phyloP scores from a whole-genome alignment of 2,329 filamentous ascomycete species.

The Saccharata proteae region DNA sequence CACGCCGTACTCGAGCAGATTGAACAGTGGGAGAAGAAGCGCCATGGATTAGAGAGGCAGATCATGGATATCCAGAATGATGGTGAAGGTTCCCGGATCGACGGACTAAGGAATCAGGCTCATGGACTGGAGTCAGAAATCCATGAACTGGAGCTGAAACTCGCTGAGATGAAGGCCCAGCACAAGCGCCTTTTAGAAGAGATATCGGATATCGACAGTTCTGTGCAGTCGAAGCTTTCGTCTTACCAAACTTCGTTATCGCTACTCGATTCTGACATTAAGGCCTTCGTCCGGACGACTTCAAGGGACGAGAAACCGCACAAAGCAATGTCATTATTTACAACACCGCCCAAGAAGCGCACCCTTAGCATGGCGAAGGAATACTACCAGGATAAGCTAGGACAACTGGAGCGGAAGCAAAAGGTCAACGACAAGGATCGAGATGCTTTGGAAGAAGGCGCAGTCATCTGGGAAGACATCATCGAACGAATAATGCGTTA shows the following conservation, averaged over 20 bases:
- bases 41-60: slow-evolving; percentile 42
- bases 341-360: slow-evolving; percentile 51
- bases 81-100: slow-evolving; percentile 44
- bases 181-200: slow-evolving; percentile 4
- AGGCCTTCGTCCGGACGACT: slow-evolving; percentile 46
- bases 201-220: slow-evolving; percentile 5
- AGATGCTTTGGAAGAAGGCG: slow-evolving; percentile 55
- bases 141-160: slow-evolving; percentile 49
- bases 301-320: slow-evolving; percentile 22
- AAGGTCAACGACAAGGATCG: slow-evolving; percentile 48
- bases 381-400: slow-evolving; percentile 57
- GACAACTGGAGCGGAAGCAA: slow-evolving; percentile 42
- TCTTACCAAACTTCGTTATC: slow-evolving; percentile 27
- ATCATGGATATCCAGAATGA: slow-evolving; percentile 44
- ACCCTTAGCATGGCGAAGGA: slow-evolving; percentile 59
- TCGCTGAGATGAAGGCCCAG: slow-evolving; percentile 44
- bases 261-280: slow-evolving; percentile 52
- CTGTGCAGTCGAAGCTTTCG: slow-evolving; percentile 6
- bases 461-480: slow-evolving; percentile 52
- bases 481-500: slow-evolving; percentile 50
- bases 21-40: slow-evolving; percentile 45
- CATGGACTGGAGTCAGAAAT: slow-evolving; percentile 50
- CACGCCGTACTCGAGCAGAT: slow-evolving; percentile 48
- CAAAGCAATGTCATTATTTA: slow-evolving; percentile 2
- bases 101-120: slow-evolving; percentile 38